Evolutionary conservation across 139 green algal species (phyloP).

Genomic region (Chlamydomonas urium): DNA sequence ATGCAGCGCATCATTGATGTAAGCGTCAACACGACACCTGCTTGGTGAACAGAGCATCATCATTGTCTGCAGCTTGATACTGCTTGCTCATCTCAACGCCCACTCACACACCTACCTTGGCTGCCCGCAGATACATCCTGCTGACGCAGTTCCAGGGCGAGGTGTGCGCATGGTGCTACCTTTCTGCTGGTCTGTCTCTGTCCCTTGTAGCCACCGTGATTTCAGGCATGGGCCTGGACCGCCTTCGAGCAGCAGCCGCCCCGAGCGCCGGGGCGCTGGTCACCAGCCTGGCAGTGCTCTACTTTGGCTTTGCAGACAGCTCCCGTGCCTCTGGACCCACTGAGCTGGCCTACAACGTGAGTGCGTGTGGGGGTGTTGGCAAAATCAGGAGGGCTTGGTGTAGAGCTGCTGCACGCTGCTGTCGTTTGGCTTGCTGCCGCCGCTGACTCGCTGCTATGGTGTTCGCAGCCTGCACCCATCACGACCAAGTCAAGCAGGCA

Average conservation of each 20-base stretch:
- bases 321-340: conserved; percentile 5
- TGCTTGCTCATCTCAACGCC: too few species aligned
- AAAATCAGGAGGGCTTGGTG: too few species aligned
- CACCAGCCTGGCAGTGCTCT: conserved; percentile 41
- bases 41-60: too few species aligned
- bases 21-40: conserved; percentile 4
- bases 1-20: conserved; percentile 69
- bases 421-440: not conserved
- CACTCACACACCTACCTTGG: not conserved
- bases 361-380: too few species aligned
- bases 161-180: conserved; percentile 64
- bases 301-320: conserved; percentile 18
- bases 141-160: conserved; percentile 59
- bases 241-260: conserved; percentile 29
- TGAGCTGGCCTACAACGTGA: conserved; percentile 21
- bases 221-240: conserved; percentile 18
- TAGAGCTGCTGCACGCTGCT: too few species aligned
- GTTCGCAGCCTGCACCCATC: conserved; percentile 21
- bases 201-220: conserved; percentile 27
- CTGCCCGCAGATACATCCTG: conserved; percentile 52
- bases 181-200: conserved; percentile 59
- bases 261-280: conserved; percentile 37
- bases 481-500: conserved; percentile 21
- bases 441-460: conserved; percentile 8
- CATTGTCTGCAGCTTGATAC: too few species aligned